phyloP scores from a whole-genome alignment of 352 stramenopile species.

The Globisporangium polare region DNA sequence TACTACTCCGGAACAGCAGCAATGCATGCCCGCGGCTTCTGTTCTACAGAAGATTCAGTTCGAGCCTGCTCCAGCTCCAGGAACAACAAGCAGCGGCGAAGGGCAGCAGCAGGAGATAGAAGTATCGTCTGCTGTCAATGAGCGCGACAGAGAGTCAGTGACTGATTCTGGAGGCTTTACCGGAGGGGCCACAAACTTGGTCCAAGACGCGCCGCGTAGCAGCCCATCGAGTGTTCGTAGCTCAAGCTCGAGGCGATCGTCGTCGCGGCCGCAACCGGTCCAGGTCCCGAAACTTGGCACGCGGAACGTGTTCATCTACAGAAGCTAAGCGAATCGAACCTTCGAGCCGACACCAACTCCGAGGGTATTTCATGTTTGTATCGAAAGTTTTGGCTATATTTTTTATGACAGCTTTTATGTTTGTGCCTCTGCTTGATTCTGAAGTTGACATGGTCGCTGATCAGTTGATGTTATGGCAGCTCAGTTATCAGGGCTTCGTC shows the following conservation, averaged over 20 bases:
- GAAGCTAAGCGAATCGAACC: slow-evolving; percentile 9
- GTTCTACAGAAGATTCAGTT: slow-evolving; percentile 13
- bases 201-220: slow-evolving; percentile 6
- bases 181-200: neutral
- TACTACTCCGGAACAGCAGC: slow-evolving; percentile 9
- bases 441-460: slow-evolving; percentile 2
- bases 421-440: neutral
- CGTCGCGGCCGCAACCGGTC: slow-evolving; percentile 5
- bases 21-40: neutral
- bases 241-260: slow-evolving; percentile 2
- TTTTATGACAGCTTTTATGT: slow-evolving; percentile 2
- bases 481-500: slow-evolving; percentile 11
- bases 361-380: neutral
- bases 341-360: neutral
- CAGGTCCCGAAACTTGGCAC: slow-evolving; percentile 13
- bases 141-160: slow-evolving; percentile 6
- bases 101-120: neutral
- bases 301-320: slow-evolving; percentile 22
- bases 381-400: slow-evolving; percentile 8
- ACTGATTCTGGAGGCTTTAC: neutral
- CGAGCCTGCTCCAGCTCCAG: neutral
- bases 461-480: slow-evolving; percentile 2
- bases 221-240: slow-evolving; percentile 13
- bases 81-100: neutral
- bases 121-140: neutral